These are phyloP conservation scores for Rosa lucieae DNA, from an alignment of 306 rosid genomes.

Conservation along the genomic window DNA sequence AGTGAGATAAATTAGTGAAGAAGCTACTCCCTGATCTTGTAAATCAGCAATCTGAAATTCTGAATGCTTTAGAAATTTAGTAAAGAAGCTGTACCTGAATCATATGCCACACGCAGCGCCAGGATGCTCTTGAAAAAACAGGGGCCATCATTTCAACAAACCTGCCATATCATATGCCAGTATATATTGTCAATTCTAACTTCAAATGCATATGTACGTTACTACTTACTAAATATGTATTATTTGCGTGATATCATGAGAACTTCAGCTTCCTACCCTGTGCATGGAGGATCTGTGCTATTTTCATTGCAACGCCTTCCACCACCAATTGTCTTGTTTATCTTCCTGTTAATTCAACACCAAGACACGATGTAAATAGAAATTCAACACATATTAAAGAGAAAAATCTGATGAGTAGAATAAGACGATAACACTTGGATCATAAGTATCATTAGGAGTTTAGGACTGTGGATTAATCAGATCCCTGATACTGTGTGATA, in stretches of 20 bases:
- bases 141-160: constrained; percentile 63
- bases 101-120: constrained; percentile 51
- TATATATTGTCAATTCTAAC: neutral
- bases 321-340: constrained; percentile 50
- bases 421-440: neutral
- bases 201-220: neutral
- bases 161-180: constrained; percentile 20
- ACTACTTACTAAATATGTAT: neutral
- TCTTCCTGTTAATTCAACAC: constrained; percentile 49
- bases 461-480: neutral
- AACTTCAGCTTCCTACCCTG: constrained; percentile 49
- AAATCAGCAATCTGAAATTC: neutral
- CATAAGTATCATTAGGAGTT: neutral
- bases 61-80: neutral
- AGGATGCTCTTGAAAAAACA: constrained; percentile 44
- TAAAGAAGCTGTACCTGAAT: constrained; percentile 36
- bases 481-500: neutral
- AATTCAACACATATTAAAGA: neutral
- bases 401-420: neutral
- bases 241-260: neutral
- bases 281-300: constrained; percentile 79
- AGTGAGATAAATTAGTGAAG: neutral
- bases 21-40: neutral
- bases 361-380: neutral
- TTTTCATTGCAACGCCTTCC: constrained; percentile 54